Conservation (phyloP, 2,329 filamentous ascomycete species). For the Colletotrichum simmondsii region DNA sequence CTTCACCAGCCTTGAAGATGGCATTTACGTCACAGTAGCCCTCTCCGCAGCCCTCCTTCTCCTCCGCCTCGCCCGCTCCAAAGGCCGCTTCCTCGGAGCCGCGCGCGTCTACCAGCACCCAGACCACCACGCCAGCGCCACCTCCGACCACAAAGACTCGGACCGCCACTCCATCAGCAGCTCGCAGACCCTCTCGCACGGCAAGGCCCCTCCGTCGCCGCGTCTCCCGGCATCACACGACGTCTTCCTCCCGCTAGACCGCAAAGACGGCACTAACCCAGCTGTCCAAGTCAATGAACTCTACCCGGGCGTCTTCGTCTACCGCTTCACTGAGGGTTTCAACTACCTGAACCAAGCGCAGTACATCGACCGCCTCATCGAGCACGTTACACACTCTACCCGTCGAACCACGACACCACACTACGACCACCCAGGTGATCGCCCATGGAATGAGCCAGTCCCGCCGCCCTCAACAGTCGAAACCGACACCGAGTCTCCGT, state of each 20-base stretch:
- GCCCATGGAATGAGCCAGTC: constrained; percentile 66
- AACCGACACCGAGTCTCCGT: neutral
- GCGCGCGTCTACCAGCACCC: constrained; percentile 37
- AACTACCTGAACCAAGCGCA: constrained; percentile 66
- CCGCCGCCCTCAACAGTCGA: constrained; percentile 37
- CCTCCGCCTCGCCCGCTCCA: constrained; percentile 55
- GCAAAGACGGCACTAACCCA: constrained; percentile 63
- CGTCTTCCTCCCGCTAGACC: constrained; percentile 59
- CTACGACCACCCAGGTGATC: constrained; percentile 43
- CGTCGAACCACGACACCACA: constrained; percentile 41
- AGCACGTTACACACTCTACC: constrained; percentile 55
- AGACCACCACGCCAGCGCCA: constrained; percentile 36
- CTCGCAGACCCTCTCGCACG: constrained; percentile 30
- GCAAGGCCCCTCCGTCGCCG: neutral
- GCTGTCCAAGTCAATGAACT: constrained; percentile 55
- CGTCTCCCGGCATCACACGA: constrained; percentile 29
- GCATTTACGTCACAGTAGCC: constrained; percentile 60
- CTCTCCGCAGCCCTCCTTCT: constrained; percentile 56
- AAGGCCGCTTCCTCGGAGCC: constrained; percentile 57
- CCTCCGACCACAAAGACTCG: neutral
- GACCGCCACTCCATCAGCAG: constrained; percentile 6
- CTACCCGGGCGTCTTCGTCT: constrained; percentile 65
- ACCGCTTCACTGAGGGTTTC: constrained; percentile 65
- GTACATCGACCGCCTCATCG: constrained; percentile 61
- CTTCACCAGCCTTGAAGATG: constrained; percentile 60